Percentiles rank a stretch among this genome's conserved stretches.
phyloP scores from a whole-genome alignment of 805 yeast genomes.

The Teunomyces funiuensis region DNA sequence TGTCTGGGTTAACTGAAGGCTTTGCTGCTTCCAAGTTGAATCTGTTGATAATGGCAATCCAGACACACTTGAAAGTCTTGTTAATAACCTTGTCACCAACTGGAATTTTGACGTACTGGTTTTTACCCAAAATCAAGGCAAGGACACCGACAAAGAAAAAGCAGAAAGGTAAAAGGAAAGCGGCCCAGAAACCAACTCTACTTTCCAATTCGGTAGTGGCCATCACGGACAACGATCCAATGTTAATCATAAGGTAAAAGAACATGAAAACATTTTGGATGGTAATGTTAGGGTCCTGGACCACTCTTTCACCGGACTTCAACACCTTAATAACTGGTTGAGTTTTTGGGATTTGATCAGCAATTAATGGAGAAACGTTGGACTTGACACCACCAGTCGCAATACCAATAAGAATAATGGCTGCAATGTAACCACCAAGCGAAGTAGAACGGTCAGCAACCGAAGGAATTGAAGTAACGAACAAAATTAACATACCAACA shows the following conservation, averaged over 20 bases:
- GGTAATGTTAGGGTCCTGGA: slow-evolving; percentile 64
- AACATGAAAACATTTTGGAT: slow-evolving; percentile 73
- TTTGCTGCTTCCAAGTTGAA: slow-evolving; percentile 55
- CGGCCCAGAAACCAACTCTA: slow-evolving; percentile 70
- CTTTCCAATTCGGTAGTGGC: slow-evolving; percentile 75
- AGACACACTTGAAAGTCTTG: slow-evolving; percentile 45
- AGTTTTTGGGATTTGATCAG: slow-evolving; percentile 47
- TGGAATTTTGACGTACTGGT: slow-evolving; percentile 56
- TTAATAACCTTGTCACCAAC: slow-evolving; percentile 62
- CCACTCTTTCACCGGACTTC: slow-evolving; percentile 41
- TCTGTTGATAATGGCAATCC: slow-evolving; percentile 46
- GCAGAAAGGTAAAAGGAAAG: slow-evolving; percentile 67
- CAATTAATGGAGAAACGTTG: slow-evolving; percentile 72
- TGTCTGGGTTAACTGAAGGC: slow-evolving; percentile 53
- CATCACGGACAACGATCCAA: slow-evolving; percentile 72
- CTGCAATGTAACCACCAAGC: slow-evolving; percentile 59
- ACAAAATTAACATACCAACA: slow-evolving; percentile 60
- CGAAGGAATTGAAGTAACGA: slow-evolving; percentile 68
- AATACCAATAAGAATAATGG: slow-evolving; percentile 62
- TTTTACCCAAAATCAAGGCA: slow-evolving; percentile 54
- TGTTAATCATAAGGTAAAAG: slow-evolving; percentile 73
- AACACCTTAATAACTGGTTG: slow-evolving; percentile 38
- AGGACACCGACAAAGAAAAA: slow-evolving; percentile 54
- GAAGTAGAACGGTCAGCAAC: slow-evolving; percentile 51
- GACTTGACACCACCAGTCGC: slow-evolving; percentile 84